Conservation (phyloP, 116 monocot species). For the Trichopus zeylanicus region DNA sequence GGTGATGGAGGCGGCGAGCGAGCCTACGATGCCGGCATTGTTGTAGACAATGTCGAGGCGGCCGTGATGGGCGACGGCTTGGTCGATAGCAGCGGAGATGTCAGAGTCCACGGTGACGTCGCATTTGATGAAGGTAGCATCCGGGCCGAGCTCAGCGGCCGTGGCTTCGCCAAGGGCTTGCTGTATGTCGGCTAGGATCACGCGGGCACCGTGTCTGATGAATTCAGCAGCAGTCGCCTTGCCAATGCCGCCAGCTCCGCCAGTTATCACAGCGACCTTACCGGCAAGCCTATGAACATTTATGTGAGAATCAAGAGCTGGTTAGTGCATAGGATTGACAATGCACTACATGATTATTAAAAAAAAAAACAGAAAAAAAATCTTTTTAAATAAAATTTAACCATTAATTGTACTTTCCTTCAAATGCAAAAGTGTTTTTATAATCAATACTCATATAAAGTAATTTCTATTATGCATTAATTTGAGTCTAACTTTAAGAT, state of each 20-base stretch:
- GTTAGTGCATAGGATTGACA: no score
- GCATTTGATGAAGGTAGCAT: not conserved
- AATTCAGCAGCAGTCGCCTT: not conserved
- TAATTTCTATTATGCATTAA: no score
- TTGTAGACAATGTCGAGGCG: constrained; percentile 7
- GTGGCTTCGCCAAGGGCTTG: not conserved
- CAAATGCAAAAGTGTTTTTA: no score
- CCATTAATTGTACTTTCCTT: no score
- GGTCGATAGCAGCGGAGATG: not conserved
- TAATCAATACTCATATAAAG: no score
- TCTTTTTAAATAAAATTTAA: no score
- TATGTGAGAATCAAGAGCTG: no score
- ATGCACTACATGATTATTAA: no score
- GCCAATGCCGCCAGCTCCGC: constrained; percentile 1
- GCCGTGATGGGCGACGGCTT: not conserved
- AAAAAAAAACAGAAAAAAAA: no score
- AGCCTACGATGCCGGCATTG: constrained; percentile 4
- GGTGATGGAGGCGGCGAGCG: not conserved
- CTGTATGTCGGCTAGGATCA: not conserved
- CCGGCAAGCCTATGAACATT: no score
- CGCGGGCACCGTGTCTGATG: not conserved
- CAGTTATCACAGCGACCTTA: not conserved
- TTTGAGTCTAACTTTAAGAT: no score
- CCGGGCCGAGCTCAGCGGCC: not conserved
- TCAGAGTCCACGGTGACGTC: not conserved